Evolutionary conservation across 139 green algal species (phyloP), one percentile per base, ranked within the genome.

Genomic region (Chlorella sp.): DNA sequence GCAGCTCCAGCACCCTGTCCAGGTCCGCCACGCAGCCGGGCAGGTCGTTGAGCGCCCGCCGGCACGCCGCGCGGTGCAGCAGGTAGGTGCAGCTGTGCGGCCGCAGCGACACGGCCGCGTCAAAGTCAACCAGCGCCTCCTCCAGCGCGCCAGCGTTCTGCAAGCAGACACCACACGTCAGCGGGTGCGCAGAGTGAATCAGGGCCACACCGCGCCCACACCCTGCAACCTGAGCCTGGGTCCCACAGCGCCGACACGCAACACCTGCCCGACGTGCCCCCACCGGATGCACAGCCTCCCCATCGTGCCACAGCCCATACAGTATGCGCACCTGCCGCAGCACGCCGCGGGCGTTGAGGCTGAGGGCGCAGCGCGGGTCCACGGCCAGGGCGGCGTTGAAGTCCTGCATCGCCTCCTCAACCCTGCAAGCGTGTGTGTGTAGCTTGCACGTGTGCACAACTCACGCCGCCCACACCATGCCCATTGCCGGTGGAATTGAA

Each of bases 71-170:
- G n/a, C 84, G 62, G 72, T 82, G 86, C n/a, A 83, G 75, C 31
- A 85, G 33, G 49, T 70, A 72, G 32, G 72, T 6, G n/a, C 84
- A 79, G 22, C 67, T 74, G 67, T 77, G 76, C 42, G 73, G 69
- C 68, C 84, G 77, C 1, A 84, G 68, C 26, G 59, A 20, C 17
- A 89, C 74, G 6, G 88, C 88, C 5, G 62, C 33, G 50, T 77
- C 75, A 66, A 88, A 89, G 75, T 91, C 86, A 22, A 55, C 51
- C 72, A 88, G 49, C 26, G 89, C 89, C 31, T 84, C 82, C 64
- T 80, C 31, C 71, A 80, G 67, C 62, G n/a, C 31, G 5, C 55
- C 35, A 20, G 81, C 77, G 69, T 92, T 86, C 5, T 85, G 55
- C 0, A 64, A 31, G 22, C 10, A 55, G 42, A 17, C 17, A 55